A percentile compares a stretch with the other conserved stretches of the same genome.
Evolutionary conservation across 2,329 filamentous ascomycete genomes (phyloP).

Genomic region (Tolypocladium nubicola): DNA sequence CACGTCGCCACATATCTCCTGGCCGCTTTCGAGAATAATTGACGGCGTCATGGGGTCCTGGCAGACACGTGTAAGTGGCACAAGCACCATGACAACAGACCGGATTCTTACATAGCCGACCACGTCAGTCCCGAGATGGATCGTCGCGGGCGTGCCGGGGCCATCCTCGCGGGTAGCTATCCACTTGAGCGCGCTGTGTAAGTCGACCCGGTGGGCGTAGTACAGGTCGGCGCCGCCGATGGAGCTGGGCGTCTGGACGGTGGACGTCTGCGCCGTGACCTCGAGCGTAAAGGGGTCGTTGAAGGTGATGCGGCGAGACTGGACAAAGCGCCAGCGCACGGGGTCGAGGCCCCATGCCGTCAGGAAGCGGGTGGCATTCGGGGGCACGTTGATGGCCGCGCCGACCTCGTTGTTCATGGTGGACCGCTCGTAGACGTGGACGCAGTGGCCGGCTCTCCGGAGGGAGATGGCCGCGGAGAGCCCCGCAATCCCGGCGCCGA

Average conservation of each 20-base stretch:
- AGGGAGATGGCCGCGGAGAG: slow-evolving; percentile 22
- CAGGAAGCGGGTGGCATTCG: slow-evolving; percentile 25
- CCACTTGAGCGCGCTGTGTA: slow-evolving; percentile 24
- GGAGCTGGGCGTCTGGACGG: slow-evolving; percentile 7
- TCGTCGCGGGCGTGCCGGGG: slow-evolving; percentile 11
- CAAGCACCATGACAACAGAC: too few species aligned
- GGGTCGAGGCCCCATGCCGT: slow-evolving; percentile 24
- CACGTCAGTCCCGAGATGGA: slow-evolving; percentile 14
- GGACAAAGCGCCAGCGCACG: slow-evolving; percentile 14
- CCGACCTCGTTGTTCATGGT: slow-evolving; percentile 24
- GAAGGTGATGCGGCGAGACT: slow-evolving; percentile 9
- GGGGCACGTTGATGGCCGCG: slow-evolving; percentile 26
- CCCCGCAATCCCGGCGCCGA: slow-evolving; percentile 27
- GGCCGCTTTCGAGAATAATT: slow-evolving; percentile 17
- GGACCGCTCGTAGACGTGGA: slow-evolving; percentile 27
- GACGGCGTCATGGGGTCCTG: slow-evolving; percentile 15
- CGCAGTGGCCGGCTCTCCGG: slow-evolving; percentile 20
- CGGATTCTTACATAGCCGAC: slow-evolving; percentile 14
- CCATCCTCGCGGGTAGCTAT: slow-evolving; percentile 19
- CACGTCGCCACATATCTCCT: slow-evolving; percentile 21
- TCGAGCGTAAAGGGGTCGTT: slow-evolving; percentile 16
- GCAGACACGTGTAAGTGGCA: neutral
- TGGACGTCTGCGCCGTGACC: slow-evolving; percentile 1
- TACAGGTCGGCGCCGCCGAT: slow-evolving; percentile 21
- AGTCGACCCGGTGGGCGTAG: slow-evolving; percentile 27